Conservation (phyloP, 257 asterid species). For the Anisodus acutangulus region DNA sequence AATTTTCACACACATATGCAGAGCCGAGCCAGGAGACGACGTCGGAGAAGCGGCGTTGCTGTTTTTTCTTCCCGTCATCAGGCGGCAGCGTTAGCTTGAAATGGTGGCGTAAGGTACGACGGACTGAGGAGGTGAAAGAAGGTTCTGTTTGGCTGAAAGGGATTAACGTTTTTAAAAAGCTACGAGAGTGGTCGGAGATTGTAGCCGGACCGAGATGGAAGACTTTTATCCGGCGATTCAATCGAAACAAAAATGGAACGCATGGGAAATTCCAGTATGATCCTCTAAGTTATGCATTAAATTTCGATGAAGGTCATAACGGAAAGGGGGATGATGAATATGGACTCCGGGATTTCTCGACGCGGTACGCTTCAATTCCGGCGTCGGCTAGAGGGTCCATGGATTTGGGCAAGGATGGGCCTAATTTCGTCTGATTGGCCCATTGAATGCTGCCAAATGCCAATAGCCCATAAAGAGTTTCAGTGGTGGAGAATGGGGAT, state of each 20-base stretch:
- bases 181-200: constrained; percentile 89
- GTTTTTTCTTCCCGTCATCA: constrained; percentile 10
- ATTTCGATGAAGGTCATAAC: constrained; percentile 54
- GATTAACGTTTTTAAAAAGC: constrained; percentile 56
- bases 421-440: constrained; percentile 48
- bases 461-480: not conserved
- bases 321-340: constrained; percentile 36
- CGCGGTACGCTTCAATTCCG: constrained; percentile 33
- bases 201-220: constrained; percentile 89
- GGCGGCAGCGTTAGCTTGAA: not conserved
- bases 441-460: not conserved
- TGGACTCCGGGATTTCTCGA: too few species aligned
- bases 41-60: not conserved
- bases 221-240: constrained; percentile 84
- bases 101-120: constrained; percentile 32
- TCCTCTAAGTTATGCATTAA: constrained; percentile 7
- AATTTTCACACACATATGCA: not conserved
- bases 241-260: constrained; percentile 40
- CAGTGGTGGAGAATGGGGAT: not conserved
- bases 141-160: constrained; percentile 55
- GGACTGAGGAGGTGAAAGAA: constrained; percentile 30
- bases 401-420: constrained; percentile 66
- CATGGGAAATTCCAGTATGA: constrained; percentile 4
- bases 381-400: constrained; percentile 52
- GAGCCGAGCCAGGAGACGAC: not conserved